These are phyloP conservation scores for Amanita subjunquillea DNA, from an alignment of 768 basidiomycete genomes.

Conservation along the genomic window DNA sequence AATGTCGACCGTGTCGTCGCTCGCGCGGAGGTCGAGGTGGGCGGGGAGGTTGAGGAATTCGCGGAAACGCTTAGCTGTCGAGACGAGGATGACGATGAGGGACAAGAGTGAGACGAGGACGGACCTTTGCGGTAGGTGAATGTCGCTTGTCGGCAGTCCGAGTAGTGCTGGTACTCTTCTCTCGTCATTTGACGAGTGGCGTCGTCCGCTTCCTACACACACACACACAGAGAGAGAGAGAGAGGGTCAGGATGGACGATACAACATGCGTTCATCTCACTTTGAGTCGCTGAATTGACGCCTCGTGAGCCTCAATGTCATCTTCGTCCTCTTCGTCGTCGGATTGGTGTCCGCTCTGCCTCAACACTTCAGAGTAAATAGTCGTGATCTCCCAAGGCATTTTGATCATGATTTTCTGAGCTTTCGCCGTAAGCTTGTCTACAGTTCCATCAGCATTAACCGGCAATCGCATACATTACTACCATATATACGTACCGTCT, in stretches of 20 bases:
- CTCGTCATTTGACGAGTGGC: slow-evolving; percentile 92
- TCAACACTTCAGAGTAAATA: slow-evolving; percentile 81
- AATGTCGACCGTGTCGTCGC: slow-evolving; percentile 93
- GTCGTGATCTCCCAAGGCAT: slow-evolving; percentile 94
- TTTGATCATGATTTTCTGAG: slow-evolving; percentile 90
- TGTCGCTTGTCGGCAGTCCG: slow-evolving; percentile 91
- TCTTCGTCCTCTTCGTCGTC: slow-evolving; percentile 96
- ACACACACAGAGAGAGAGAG: no score
- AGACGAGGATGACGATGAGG: not conserved
- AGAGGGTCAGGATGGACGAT: not conserved
- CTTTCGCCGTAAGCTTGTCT: slow-evolving; percentile 78
- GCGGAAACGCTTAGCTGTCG: slow-evolving; percentile 81
- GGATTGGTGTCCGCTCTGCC: slow-evolving; percentile 66
- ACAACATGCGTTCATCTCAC: slow-evolving; percentile 20
- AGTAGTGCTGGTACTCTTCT: slow-evolving; percentile 95
- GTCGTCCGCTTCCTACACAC: slow-evolving; percentile 78
- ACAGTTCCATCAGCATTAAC: not conserved
- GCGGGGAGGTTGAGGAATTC: slow-evolving; percentile 88
- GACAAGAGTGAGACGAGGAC: slow-evolving; percentile 8
- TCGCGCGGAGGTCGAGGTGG: slow-evolving; percentile 79
- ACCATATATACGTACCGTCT: slow-evolving; percentile 40
- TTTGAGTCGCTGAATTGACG: slow-evolving; percentile 81
- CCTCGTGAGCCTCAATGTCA: slow-evolving; percentile 91
- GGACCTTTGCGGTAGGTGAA: slow-evolving; percentile 95
- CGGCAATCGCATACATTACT: not conserved